Evolutionary conservation across 202 grass and related monocot genomes (phyloP).

Genomic region (Eragrostis tef): DNA sequence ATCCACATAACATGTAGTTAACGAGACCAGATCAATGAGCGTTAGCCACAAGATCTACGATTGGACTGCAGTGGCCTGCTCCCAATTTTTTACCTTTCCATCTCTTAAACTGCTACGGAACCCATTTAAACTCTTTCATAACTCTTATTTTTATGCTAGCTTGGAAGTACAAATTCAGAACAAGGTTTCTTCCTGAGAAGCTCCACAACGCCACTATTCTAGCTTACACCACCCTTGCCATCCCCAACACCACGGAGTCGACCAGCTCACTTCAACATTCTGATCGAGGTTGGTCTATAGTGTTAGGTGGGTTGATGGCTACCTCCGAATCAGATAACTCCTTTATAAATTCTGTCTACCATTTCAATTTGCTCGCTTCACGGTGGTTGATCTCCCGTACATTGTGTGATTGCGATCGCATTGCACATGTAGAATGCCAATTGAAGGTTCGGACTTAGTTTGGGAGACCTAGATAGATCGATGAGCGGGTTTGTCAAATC

Average conservation of each 20-base stretch:
- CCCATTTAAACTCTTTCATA: not conserved
- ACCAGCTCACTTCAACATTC: conserved; percentile 27
- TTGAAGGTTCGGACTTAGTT: conserved; percentile 29
- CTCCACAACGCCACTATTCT: not conserved
- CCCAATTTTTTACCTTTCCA: too few relatives aligned
- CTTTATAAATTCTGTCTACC: conserved; percentile 10
- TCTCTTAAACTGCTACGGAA: not conserved
- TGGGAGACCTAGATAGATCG: not conserved
- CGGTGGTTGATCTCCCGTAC: conserved; percentile 46
- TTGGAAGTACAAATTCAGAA: not conserved
- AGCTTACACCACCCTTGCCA: not conserved
- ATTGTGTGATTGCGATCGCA: conserved; percentile 27
- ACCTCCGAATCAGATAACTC: conserved; percentile 6
- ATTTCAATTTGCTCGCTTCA: conserved; percentile 34
- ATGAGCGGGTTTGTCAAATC: conserved; percentile 26
- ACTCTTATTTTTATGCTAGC: not conserved
- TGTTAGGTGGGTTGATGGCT: conserved; percentile 45
- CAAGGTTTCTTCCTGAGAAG: not conserved
- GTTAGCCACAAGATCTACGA: not conserved
- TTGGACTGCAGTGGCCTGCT: too few relatives aligned
- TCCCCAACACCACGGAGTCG: conserved; percentile 32
- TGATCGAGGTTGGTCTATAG: conserved; percentile 41
- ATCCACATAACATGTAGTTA: not conserved
- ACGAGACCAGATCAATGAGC: not conserved
- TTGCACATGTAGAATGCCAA: not conserved